A percentile compares a stretch with the other conserved stretches of the same genome.
These are phyloP conservation scores for Wickerhamomyces chaumierensis DNA, from an alignment of 805 yeast genomes.

Conservation along the genomic window DNA sequence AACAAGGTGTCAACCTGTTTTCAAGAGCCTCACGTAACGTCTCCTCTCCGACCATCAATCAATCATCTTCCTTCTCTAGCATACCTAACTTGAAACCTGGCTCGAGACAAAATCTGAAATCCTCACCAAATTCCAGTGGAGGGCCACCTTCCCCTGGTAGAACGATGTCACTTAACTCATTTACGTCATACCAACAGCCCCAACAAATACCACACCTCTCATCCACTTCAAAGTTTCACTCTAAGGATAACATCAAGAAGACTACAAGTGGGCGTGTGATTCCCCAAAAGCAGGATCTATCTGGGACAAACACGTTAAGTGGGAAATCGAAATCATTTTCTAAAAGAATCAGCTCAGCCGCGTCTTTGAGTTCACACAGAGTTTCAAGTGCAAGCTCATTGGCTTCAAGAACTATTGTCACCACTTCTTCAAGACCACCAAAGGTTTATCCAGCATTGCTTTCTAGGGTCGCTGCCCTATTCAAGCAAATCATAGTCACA, in stretches of 20 bases:
- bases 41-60: constrained; percentile 12
- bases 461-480: constrained; percentile 72
- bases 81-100: not conserved
- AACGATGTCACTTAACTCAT: constrained; percentile 23
- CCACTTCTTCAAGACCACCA: constrained; percentile 39
- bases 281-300: constrained; percentile 34
- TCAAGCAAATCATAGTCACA: constrained; percentile 55
- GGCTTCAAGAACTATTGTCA: constrained; percentile 31
- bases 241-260: constrained; percentile 21
- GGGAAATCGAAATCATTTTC: constrained; percentile 25
- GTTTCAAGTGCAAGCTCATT: constrained; percentile 14
- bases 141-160: constrained; percentile 19
- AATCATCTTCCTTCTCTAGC: not conserved
- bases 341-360: constrained; percentile 15
- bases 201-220: constrained; percentile 12
- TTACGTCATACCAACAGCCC: constrained; percentile 20
- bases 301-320: constrained; percentile 22
- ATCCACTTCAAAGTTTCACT: constrained; percentile 21
- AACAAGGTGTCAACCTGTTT: constrained; percentile 27
- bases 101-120: not conserved
- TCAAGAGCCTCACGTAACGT: constrained; percentile 17
- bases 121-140: not conserved
- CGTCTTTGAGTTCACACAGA: constrained; percentile 15
- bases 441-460: constrained; percentile 82
- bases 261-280: constrained; percentile 32